Base-by-base conservation (phyloP, 108 stramenopile genomes). In the Skeletonema marinoi region DNA sequence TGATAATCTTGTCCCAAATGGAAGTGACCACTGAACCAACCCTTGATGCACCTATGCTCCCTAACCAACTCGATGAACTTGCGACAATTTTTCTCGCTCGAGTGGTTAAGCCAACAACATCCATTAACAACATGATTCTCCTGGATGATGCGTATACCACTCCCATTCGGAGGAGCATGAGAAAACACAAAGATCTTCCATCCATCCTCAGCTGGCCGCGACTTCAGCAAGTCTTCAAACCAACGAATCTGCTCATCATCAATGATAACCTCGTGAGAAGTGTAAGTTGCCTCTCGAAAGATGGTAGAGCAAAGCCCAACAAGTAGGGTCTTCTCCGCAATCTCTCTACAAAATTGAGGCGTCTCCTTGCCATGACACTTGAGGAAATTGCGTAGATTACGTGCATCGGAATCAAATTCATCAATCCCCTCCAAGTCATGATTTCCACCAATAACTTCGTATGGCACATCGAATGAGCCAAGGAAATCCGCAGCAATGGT, bases 181-280 rank as follows among this genome's bases (percentile, higher is more conserved):
- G 96, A 82, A 75, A 98, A 97, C n/a, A 98, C 96, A 60, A 98
- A 85, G 16, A 98, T 88, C 50, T 87, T 89, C 98, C 98, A 98
- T 2, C 96, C 97, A 6, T 98, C 95, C 9, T 83, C 78, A 32
- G 84, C 88, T 1, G 94, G 93, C 73, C 96, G 87, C 6, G 58
- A 73, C 44, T 80, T 78, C 1, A 96, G 58, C 46, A 82, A 42
- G 2, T 94, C 54, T 54, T 92, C 91, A 78, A 98, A 97, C 98
- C 98, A 98, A 31, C 79, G 78, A 42, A 97, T 78, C 78, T 98
- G 98, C 1, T 76, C 90, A 3, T 90, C 78, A 73, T 97, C 95
- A 69, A 98, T 88, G 73, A 73, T 86, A 1, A 97, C 97, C 77
- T 98, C 98, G 78, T 98, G 98, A 29, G 90, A 92, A 19, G 96